Base-by-base conservation (phyloP, 2,329 filamentous ascomycete species). In the Meredithiella fracta region DNA sequence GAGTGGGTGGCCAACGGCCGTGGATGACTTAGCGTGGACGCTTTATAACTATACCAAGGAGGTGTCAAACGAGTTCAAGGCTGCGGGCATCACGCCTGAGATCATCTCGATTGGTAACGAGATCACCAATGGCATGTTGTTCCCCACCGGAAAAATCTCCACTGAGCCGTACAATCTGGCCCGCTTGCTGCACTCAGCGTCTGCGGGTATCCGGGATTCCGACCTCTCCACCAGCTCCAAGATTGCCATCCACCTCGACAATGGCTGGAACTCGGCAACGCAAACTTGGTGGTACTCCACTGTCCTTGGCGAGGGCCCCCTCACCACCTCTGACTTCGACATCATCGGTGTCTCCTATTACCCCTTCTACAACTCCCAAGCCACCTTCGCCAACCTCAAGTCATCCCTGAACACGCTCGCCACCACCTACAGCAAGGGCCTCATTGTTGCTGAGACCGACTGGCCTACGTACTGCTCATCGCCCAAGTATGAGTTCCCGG, bases 91-190 rank as follows among this genome's bases (percentile, higher is more conserved):
- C 22, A 66, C 71, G 2, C 75, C 83, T 0, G 69, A 72, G 1
- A 79, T 87, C 52, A 75, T 87, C 52, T 82, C 79, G 15, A 82
- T 88, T 60, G 84, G 84, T 23, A 88, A 88, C 63, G 84, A 87
- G 64, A 86, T 88, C 64, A 76, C 77, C 0, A 68, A 72, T 1
- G 84, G 84, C 0, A 68, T 87, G 31, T 73, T 87, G 47, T 85
- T 79, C 71, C 82, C 83, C 0, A 73, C 78, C 0, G 84, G 83
- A 14, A 67, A 69, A 14, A 75, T 76, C 7, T 68, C 67, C 38
- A 37, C 53, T 34, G 75, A 72, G 55, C 75, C 73, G 60, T 69
- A 70, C 61, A 85, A 84, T 65, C 76, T 85, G 31, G 81, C 81
- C 0, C 67, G 69, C 0, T 70, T 88, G 22, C 73, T 87, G 7